These are phyloP conservation scores for Trichoderma arundinaceum DNA, from an alignment of 2,329 filamentous ascomycete genomes.

Conservation along the genomic window DNA sequence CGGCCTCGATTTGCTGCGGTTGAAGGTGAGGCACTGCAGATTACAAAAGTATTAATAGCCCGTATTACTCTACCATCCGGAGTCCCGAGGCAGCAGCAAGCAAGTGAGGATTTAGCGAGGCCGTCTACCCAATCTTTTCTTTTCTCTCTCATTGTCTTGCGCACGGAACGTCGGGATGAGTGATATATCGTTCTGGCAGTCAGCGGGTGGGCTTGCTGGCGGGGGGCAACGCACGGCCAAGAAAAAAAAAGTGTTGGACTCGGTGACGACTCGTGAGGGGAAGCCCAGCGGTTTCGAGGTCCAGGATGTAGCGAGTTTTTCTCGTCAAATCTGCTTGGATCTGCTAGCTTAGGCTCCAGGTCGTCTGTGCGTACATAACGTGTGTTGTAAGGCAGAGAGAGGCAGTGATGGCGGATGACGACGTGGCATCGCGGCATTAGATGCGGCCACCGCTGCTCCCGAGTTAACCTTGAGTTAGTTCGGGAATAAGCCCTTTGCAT, in stretches of 20 bases:
- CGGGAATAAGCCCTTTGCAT: background rate
- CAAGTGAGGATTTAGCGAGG: too few relatives aligned
- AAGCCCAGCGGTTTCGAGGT: background rate
- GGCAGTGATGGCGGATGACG: conserved; percentile 7
- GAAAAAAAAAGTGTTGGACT: background rate
- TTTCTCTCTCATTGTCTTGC: conserved; percentile 29
- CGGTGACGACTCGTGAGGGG: conserved; percentile 20
- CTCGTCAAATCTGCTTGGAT: background rate
- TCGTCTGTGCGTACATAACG: conserved; percentile 2
- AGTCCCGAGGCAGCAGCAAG: too few relatives aligned
- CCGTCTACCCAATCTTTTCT: background rate
- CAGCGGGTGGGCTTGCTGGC: conserved; percentile 15
- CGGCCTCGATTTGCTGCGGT: background rate
- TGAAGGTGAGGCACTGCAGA: background rate
- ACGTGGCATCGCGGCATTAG: conserved; percentile 22
- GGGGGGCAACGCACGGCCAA: conserved; percentile 7
- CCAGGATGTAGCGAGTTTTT: background rate
- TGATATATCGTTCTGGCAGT: conserved; percentile 13
- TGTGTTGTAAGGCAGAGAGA: background rate
- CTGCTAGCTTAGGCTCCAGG: conserved; percentile 7
- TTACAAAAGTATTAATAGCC: too few relatives aligned
- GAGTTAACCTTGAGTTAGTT: background rate
- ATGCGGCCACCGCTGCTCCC: conserved; percentile 9
- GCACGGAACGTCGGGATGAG: conserved; percentile 25
- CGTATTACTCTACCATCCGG: background rate